These are phyloP conservation scores for Globisporangium nodosum DNA, from an alignment of 352 stramenopile species.

Conservation along the genomic window DNA sequence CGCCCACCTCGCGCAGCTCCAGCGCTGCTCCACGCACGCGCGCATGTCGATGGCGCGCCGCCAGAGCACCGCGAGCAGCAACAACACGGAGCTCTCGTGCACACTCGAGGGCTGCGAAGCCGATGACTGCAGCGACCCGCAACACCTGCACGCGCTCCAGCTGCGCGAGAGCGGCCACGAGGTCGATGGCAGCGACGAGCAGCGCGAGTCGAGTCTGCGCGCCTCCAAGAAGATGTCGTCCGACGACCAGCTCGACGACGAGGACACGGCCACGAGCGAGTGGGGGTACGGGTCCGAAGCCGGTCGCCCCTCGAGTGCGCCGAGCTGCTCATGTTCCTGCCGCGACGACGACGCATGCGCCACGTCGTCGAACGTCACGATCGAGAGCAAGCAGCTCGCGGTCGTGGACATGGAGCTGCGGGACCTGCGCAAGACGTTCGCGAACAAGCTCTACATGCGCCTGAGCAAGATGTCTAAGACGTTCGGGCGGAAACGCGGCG, in stretches of 20 bases:
- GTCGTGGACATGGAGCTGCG: conserved; percentile 63
- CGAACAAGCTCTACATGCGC: conserved; percentile 48
- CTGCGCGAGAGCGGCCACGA: conserved; percentile 16
- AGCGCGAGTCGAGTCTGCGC: conserved; percentile 9
- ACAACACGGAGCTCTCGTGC: conserved; percentile 15
- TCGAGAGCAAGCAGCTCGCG: conserved; percentile 61
- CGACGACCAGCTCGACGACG: conserved; percentile 28
- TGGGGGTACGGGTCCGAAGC: conserved; percentile 28
- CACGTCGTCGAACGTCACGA: conserved; percentile 43
- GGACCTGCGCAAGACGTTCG: conserved; percentile 54
- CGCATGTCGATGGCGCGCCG: conserved; percentile 28
- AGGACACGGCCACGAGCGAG: conserved; percentile 30
- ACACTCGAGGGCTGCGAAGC: conserved; percentile 13
- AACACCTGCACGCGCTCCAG: conserved; percentile 6
- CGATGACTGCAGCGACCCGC: conserved; percentile 13
- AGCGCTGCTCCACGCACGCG: conserved; percentile 30
- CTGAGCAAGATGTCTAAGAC: conserved; percentile 38
- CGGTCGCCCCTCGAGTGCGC: conserved; percentile 28
- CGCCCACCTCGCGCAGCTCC: conserved; percentile 17
- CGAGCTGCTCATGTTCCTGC: conserved; percentile 45
- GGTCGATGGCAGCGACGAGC: conserved; percentile 10
- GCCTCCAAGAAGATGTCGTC: conserved; percentile 29
- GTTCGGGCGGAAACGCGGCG: conserved; percentile 20
- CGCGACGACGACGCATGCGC: conserved; percentile 30
- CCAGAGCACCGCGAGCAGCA: conserved; percentile 27